Base-by-base conservation (phyloP, 495 filamentous ascomycete genomes). In the Lasiosphaeria miniovina region DNA sequence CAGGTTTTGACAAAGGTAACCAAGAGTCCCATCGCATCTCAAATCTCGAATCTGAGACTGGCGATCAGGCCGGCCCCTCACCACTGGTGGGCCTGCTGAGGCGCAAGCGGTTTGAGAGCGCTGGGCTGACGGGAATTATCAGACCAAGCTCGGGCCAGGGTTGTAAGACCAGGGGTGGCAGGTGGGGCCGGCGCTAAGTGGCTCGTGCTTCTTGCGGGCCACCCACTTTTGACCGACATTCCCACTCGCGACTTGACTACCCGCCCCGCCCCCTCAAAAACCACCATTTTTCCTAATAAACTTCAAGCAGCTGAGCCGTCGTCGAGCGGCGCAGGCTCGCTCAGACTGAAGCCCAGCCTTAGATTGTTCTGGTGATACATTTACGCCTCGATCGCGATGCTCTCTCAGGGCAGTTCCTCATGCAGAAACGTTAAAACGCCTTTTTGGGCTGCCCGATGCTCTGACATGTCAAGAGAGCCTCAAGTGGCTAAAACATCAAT, bases 81-180 rank as follows among this genome's bases (percentile, higher is more conserved):
- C 49, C 24, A 43, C 52, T 54, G 62, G 59, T 45, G 56, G 55
- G 5, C 48, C 56, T 49, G 63, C 64, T 71, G 68, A 71, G 51
- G 71, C 71, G 70, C 48, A 67, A 61, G 64, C 55, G 33, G 71
- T 73, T 71, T 69, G 66, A 69, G 62, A 54, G 52, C 54, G 36
- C 24, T 58, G 62, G 43, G 62, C 7, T 45, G 41, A 61, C 51
- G 59, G 59, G 43, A 54, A n/a, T 54, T 48, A 49, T 57, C 52
- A 54, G 49, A 49, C 58, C 43, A 51, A 61, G 62, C 65, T 57
- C 55, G 54, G 61, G 50, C 64, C 58, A 64, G 36, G 10, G 15
- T 50, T 46, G 11, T 46, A 14, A 5, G 43, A 46, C 43, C 12
- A 46, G 43, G 43, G 43, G 43, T 41, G 12, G 7, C 43, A 46